A percentile compares a stretch with the other conserved stretches of the same genome.
phyloP scores from a whole-genome alignment of 2,329 filamentous ascomycete genomes.

The Phialophora macrospora region DNA sequence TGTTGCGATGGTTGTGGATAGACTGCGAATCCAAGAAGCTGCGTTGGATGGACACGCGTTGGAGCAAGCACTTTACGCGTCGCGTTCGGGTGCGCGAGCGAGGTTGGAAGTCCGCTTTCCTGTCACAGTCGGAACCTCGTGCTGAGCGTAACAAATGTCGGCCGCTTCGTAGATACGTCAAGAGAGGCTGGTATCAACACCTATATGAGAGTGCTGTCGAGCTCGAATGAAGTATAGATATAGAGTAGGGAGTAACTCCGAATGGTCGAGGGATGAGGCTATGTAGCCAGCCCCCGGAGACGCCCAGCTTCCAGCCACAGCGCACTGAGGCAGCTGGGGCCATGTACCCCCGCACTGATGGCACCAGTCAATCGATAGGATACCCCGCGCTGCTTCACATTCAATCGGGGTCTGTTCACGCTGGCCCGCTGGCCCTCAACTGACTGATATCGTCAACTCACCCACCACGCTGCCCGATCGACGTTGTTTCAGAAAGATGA shows the following conservation, averaged over 20 bases:
- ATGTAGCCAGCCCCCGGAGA: too few relatives aligned
- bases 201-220: not conserved
- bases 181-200: not conserved
- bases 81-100: not conserved
- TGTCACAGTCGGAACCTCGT: too few relatives aligned
- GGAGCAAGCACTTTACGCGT: constrained; percentile 34
- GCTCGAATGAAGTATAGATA: not conserved
- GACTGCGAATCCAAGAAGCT: not conserved
- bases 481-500: constrained; percentile 42
- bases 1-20: not conserved
- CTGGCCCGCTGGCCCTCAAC: not conserved
- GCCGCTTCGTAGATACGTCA: not conserved
- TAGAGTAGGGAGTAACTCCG: not conserved
- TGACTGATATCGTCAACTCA: not conserved
- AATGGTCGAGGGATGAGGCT: not conserved
- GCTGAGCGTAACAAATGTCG: not conserved
- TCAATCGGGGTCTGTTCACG: not conserved
- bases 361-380: too few relatives aligned
- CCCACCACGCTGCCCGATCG: constrained; percentile 4
- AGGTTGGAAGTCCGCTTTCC: not conserved
- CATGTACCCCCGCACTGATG: not conserved
- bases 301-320: too few relatives aligned
- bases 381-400: not conserved
- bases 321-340: too few relatives aligned
- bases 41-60: constrained; percentile 19